A percentile compares a stretch with the other conserved stretches of the same genome.
phyloP scores from a whole-genome alignment of 2,329 filamentous ascomycete genomes.

The Macroventuria anomochaeta region DNA sequence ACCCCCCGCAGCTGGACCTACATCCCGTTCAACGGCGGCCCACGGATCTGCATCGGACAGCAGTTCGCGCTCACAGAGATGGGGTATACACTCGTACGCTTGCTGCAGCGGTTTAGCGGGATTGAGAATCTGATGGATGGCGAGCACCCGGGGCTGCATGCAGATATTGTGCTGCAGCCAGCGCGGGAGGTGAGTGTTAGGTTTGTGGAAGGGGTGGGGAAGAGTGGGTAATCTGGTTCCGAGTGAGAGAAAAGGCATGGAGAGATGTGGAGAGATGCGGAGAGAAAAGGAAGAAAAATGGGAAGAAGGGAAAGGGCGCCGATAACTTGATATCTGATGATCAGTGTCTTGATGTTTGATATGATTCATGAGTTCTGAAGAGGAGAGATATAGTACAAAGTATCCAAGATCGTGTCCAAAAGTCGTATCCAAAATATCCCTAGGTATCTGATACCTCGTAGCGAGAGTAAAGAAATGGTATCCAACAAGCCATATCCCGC shows the following conservation, averaged over 20 bases:
- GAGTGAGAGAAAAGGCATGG: neutral
- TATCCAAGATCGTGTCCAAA: neutral
- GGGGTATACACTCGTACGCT: conserved; percentile 56
- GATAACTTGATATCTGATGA: too few species aligned
- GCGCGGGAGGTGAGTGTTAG: conserved; percentile 48
- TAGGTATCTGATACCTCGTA: neutral
- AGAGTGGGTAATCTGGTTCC: neutral
- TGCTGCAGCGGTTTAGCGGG: conserved; percentile 54
- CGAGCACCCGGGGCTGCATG: conserved; percentile 49
- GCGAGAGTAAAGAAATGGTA: too few species aligned
- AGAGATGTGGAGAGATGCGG: too few species aligned
- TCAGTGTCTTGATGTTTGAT: too few species aligned
- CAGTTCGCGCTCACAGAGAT: conserved; percentile 60
- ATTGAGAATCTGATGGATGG: conserved; percentile 52
- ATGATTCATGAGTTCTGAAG: neutral
- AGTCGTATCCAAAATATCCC: neutral
- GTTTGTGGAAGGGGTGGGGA: neutral
- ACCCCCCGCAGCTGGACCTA: conserved; percentile 58
- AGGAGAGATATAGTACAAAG: conserved; percentile 11
- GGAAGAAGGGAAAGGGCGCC: too few species aligned
- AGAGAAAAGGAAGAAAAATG: too few species aligned
- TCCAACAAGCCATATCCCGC: too few species aligned
- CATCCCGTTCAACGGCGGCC: conserved; percentile 58
- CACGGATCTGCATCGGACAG: conserved; percentile 59
- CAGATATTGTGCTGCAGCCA: conserved; percentile 58